These are phyloP conservation scores for Myrmaecium sp. DNA, from an alignment of 2,329 filamentous ascomycete species.

Conservation along the genomic window DNA sequence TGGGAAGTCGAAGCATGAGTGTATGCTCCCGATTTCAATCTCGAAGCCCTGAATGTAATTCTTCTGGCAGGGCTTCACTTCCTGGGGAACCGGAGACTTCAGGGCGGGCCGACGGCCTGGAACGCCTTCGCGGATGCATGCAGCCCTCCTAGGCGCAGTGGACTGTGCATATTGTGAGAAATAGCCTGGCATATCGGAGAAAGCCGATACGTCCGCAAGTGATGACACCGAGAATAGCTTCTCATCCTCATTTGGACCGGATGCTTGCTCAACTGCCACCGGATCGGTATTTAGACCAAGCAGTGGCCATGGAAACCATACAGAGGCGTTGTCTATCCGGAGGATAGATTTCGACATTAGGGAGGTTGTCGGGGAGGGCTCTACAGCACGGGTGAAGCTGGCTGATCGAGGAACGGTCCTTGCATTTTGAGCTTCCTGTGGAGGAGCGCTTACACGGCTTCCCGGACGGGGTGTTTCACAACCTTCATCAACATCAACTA, in stretches of 20 bases:
- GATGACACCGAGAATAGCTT: constrained; percentile 9
- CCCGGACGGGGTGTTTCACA: constrained; percentile 22
- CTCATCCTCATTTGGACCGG: constrained; percentile 4
- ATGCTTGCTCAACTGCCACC: constrained; percentile 2
- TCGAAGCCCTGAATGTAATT: not conserved
- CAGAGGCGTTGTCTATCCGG: constrained; percentile 20
- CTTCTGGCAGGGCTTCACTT: not conserved
- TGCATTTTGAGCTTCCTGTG: constrained; percentile 1
- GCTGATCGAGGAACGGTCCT: too few species aligned
- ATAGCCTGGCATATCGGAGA: constrained; percentile 27
- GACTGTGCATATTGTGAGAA: constrained; percentile 31
- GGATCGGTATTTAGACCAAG: constrained; percentile 9
- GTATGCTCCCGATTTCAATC: not conserved
- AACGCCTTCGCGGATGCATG: not conserved
- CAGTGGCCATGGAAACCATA: constrained; percentile 24
- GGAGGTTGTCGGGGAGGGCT: too few species aligned
- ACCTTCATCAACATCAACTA: constrained; percentile 17
- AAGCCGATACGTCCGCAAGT: constrained; percentile 19
- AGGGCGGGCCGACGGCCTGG: not conserved
- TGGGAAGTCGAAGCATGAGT: not conserved
- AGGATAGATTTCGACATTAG: too few species aligned
- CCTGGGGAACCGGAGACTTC: too few species aligned
- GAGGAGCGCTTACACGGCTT: constrained; percentile 13
- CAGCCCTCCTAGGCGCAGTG: constrained; percentile 13
- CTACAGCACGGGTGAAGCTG: too few species aligned